phyloP scores from a whole-genome alignment of 2,329 filamentous ascomycete species.

The Microsporum audouinii region DNA sequence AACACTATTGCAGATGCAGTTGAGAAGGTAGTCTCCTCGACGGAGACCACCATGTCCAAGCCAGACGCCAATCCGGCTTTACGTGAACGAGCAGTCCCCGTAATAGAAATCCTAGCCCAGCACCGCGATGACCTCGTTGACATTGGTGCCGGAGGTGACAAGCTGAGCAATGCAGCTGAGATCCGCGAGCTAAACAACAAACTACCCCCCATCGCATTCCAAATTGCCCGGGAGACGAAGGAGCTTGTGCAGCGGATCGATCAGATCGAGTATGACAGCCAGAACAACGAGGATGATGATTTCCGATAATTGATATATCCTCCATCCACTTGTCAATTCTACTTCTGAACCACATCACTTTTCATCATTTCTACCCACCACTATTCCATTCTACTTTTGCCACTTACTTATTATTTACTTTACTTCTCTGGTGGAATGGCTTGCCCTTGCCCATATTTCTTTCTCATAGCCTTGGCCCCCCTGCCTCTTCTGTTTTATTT shows the following conservation, averaged over 20 bases:
- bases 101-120: constrained; percentile 41
- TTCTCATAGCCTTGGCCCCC: background rate
- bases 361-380: background rate
- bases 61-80: constrained; percentile 39
- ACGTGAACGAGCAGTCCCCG: constrained; percentile 35
- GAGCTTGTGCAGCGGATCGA: constrained; percentile 50
- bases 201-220: constrained; percentile 74
- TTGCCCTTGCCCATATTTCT: background rate
- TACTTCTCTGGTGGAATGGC: background rate
- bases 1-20: constrained; percentile 59
- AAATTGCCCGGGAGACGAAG: constrained; percentile 71
- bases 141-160: constrained; percentile 48
- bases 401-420: constrained; percentile 5
- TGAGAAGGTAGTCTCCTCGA: constrained; percentile 56
- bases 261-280: constrained; percentile 21
- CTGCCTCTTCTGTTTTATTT: background rate
- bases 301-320: constrained; percentile 22
- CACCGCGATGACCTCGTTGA: constrained; percentile 56
- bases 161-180: constrained; percentile 41
- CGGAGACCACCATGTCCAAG: constrained; percentile 44
- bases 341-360: background rate
- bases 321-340: background rate
- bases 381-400: constrained; percentile 10
- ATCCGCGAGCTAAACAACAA: constrained; percentile 52
- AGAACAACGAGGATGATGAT: constrained; percentile 30